phyloP scores from a whole-genome alignment of 2,329 filamentous ascomycete species.

The Coniosporium tulheliwenetii region DNA sequence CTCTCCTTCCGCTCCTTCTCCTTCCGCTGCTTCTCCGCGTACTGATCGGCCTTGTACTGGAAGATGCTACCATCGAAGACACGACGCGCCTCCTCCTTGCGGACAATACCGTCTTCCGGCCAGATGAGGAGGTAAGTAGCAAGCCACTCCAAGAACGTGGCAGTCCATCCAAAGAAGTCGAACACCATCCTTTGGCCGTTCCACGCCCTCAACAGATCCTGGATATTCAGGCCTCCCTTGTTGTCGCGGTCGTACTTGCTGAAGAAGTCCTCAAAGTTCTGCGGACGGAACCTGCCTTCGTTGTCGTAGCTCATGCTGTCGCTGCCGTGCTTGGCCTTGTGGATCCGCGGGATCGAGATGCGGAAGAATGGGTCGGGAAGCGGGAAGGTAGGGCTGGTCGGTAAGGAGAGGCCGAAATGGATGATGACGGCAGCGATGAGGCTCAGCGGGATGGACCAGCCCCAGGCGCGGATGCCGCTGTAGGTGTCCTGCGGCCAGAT shows the following conservation, averaged over 20 bases:
- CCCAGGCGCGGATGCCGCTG: conserved; percentile 27
- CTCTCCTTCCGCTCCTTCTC: background rate
- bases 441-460: conserved; percentile 28
- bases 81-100: conserved; percentile 40
- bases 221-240: conserved; percentile 22
- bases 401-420: conserved; percentile 33
- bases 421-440: conserved; percentile 31
- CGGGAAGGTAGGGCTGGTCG: conserved; percentile 21
- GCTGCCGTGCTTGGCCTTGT: conserved; percentile 28
- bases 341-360: conserved; percentile 22
- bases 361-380: conserved; percentile 30
- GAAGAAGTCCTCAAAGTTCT: conserved; percentile 33
- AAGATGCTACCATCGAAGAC: conserved; percentile 39
- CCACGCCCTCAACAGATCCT: conserved; percentile 22
- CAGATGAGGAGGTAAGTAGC: conserved; percentile 38
- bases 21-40: conserved; percentile 8
- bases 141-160: conserved; percentile 29
- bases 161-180: conserved; percentile 32
- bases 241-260: conserved; percentile 24
- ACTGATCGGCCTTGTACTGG: conserved; percentile 23
- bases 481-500: conserved; percentile 38
- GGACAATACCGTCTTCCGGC: conserved; percentile 39
- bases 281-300: conserved; percentile 29
- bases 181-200: conserved; percentile 24
- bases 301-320: conserved; percentile 27